Evolutionary conservation across 1,284 basidiomycete species (phyloP), one percentile per base, ranked within the genome.

Genomic region (Anthracocystis panici-leucophaei): DNA sequence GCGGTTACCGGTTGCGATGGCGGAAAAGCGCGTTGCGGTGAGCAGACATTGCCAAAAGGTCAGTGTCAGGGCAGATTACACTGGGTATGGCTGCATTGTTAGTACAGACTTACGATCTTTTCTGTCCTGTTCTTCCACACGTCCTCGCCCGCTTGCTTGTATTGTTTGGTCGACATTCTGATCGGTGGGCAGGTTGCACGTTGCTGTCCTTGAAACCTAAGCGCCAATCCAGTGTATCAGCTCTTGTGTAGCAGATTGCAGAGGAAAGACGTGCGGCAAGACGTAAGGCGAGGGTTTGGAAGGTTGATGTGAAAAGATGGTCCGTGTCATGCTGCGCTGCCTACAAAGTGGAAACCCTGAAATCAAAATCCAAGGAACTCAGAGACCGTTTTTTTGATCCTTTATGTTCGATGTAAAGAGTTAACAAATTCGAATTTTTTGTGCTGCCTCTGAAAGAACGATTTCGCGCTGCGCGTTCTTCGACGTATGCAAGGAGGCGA

Each of bases 111-210:
- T 65, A 84, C 82, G 11, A 86, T 76, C 65, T 85, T 86, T n/a
- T 84, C 82, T 23, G 82, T 78, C 45, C 77, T 62, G 50, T 85
- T 85, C 77, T 81, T 82, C 83, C 83, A 85, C 9, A 81, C 57
- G 41, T 85, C 83, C 49, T 84, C 83, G 27, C 83, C 83, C 2
- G 77, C 61, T 45, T 81, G 53, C 57, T 83, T 83, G 69, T 78
- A 82, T 58, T 81, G 80, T 58, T 82, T 82, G 7, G 73, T 65
- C 5, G 82, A 77, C 77, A 77, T 73, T 7, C 2, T 64, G 55
- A 38, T 27, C 16, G 27, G 18, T 5, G 2, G 49, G 3, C 12
- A 12, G 33, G 21, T 25, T 51, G 29, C 21, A 16, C 44, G 12
- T 12, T 6, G 20, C 3, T 46, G 44, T 14, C 23, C 23, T 25